These are phyloP conservation scores for Zygnema cylindricum DNA, from an alignment of 139 green algal genomes.

Conservation along the genomic window DNA sequence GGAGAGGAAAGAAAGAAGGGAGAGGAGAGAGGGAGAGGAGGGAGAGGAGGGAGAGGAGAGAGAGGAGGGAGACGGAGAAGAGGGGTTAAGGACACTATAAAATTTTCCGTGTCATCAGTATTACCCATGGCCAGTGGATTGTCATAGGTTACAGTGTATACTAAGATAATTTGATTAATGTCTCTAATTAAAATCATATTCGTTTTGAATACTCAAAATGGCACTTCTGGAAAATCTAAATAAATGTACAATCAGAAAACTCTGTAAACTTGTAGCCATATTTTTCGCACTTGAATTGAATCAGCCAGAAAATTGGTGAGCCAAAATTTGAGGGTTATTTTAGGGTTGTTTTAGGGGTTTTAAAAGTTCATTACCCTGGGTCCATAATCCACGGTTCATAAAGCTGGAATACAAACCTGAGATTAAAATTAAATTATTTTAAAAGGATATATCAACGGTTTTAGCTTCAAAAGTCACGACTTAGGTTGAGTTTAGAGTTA, in stretches of 20 bases:
- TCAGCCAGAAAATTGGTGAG: background rate
- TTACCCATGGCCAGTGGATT: too few species aligned
- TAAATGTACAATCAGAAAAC: background rate
- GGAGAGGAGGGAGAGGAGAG: background rate
- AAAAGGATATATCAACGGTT: background rate
- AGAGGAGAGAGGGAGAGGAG: background rate
- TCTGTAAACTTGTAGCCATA: too few species aligned
- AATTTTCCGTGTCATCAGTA: too few species aligned
- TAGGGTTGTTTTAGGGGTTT: background rate
- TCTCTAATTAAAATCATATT: background rate
- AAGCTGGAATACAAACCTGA: background rate
- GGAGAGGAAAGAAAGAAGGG: constrained; percentile 13
- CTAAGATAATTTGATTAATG: background rate
- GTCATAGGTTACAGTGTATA: background rate
- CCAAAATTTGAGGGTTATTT: background rate
- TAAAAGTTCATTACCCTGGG: background rate
- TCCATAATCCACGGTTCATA: too few species aligned
- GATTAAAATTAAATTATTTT: background rate
- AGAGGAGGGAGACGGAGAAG: background rate
- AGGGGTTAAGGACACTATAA: background rate
- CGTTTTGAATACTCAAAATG: background rate
- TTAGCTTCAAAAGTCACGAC: background rate
- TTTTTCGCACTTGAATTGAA: too few species aligned
- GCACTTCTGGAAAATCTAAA: background rate
- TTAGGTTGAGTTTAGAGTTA: background rate